Conservation (phyloP, 768 basidiomycete species). For the Pleurotus sapidus region DNA sequence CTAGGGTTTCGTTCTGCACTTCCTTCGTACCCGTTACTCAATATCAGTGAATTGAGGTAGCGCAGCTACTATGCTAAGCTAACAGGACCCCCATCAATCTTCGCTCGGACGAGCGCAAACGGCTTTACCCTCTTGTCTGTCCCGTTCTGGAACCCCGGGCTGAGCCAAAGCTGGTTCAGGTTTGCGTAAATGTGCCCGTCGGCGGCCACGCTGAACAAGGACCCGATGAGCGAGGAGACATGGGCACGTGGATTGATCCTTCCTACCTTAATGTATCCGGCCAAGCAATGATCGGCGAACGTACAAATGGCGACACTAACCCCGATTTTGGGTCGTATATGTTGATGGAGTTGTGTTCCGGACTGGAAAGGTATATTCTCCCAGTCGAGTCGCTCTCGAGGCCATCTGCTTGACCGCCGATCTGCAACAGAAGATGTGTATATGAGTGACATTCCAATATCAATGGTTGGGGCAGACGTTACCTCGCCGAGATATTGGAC, state of each 20-base stretch:
- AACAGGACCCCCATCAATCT: conserved; percentile 8
- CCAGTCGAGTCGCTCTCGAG: conserved; percentile 14
- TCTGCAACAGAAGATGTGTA: background rate
- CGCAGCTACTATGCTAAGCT: background rate
- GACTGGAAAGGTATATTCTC: conserved; percentile 14
- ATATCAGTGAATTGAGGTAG: no score
- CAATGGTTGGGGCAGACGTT: no score
- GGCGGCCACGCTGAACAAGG: conserved; percentile 14
- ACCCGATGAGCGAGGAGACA: no score
- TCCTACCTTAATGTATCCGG: conserved; percentile 13
- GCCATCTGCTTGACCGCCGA: conserved; percentile 15
- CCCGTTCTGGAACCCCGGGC: conserved; percentile 13
- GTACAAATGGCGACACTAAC: conserved; percentile 11
- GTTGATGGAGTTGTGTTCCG: conserved; percentile 15
- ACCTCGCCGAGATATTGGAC: conserved; percentile 14
- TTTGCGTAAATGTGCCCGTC: conserved; percentile 14
- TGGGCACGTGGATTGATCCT: no score
- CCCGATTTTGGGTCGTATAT: conserved; percentile 13
- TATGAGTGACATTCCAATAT: no score
- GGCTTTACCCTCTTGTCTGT: conserved; percentile 13
- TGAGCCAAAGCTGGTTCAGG: conserved; percentile 13
- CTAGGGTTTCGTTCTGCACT: no score
- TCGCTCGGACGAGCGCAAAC: conserved; percentile 12
- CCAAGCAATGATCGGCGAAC: conserved; percentile 15
- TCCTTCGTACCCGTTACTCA: no score